Conservation (phyloP, 345 rosid genomes). For the Diplotaxis tenuifolia region DNA sequence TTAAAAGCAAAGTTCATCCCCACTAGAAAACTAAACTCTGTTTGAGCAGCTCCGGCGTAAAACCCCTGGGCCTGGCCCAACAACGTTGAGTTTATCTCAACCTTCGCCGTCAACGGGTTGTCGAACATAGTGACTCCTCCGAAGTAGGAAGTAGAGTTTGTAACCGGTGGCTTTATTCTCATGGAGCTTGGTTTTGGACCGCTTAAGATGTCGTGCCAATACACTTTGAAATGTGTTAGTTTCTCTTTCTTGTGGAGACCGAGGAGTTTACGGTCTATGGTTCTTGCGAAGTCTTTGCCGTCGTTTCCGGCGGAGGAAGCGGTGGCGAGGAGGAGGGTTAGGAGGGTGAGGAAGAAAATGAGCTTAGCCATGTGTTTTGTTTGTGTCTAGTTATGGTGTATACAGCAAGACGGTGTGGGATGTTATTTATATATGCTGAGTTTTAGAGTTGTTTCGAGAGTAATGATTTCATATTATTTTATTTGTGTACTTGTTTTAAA, state of each 20-base stretch:
- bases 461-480: neutral
- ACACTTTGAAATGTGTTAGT: too few species aligned
- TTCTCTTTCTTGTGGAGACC: slow-evolving; percentile 49
- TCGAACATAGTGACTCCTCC: slow-evolving; percentile 61
- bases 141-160: slow-evolving; percentile 39
- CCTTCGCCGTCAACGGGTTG: slow-evolving; percentile 57
- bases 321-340: slow-evolving; percentile 15
- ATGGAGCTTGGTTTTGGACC: slow-evolving; percentile 55
- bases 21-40: slow-evolving; percentile 51
- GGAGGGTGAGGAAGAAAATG: slow-evolving; percentile 22
- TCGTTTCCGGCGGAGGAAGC: slow-evolving; percentile 7
- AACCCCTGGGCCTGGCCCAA: slow-evolving; percentile 79
- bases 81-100: slow-evolving; percentile 49
- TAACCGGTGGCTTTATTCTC: slow-evolving; percentile 37
- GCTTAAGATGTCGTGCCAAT: too few species aligned
- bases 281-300: slow-evolving; percentile 32
- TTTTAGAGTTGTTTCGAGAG: neutral
- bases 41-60: slow-evolving; percentile 52
- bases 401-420: neutral
- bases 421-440: neutral
- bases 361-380: slow-evolving; percentile 23
- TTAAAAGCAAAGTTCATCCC: too few species aligned
- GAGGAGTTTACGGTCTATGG: slow-evolving; percentile 37
- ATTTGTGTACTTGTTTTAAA: neutral
- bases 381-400: neutral